Conservation (phyloP, 2,329 filamentous ascomycete species). For the Botrytis tulipae region DNA sequence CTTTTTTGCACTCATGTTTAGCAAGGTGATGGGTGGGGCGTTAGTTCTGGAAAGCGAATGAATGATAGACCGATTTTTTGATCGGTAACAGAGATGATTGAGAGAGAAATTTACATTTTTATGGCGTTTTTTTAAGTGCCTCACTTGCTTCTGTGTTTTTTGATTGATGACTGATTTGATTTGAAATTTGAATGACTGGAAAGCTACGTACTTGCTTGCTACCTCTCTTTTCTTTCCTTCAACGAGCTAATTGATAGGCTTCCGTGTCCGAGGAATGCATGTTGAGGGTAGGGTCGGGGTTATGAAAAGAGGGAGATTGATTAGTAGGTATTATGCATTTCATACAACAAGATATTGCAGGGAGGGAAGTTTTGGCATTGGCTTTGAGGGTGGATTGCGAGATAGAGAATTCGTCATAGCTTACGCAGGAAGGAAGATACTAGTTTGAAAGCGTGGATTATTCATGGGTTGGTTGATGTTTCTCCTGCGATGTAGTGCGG, state of each 20-base stretch:
- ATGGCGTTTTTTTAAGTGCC: constrained; percentile 3
- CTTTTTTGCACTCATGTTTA: constrained; percentile 18
- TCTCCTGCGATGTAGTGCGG: neutral
- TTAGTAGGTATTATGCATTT: neutral
- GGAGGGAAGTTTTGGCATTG: neutral
- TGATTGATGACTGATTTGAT: neutral
- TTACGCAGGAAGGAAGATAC: neutral
- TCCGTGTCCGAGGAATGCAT: neutral
- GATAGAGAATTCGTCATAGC: too few relatives aligned
- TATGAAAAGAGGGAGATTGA: neutral
- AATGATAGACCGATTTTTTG: constrained; percentile 29
- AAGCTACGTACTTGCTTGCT: neutral
- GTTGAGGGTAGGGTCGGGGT: neutral
- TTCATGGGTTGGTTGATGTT: neutral
- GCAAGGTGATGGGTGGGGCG: constrained; percentile 14
- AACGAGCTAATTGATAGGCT: neutral
- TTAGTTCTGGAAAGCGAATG: constrained; percentile 22
- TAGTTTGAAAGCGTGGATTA: neutral
- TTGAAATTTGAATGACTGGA: neutral
- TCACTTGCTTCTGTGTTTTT: neutral
- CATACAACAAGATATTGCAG: neutral
- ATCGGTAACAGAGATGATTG: constrained; percentile 4
- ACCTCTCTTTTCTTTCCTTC: neutral
- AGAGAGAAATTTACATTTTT: constrained; percentile 4
- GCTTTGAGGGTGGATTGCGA: neutral